A percentile compares a stretch with the other conserved stretches of the same genome.
Evolutionary conservation across 202 grass and related monocot species (phyloP).

Genomic region (Saccharum hybrid): DNA sequence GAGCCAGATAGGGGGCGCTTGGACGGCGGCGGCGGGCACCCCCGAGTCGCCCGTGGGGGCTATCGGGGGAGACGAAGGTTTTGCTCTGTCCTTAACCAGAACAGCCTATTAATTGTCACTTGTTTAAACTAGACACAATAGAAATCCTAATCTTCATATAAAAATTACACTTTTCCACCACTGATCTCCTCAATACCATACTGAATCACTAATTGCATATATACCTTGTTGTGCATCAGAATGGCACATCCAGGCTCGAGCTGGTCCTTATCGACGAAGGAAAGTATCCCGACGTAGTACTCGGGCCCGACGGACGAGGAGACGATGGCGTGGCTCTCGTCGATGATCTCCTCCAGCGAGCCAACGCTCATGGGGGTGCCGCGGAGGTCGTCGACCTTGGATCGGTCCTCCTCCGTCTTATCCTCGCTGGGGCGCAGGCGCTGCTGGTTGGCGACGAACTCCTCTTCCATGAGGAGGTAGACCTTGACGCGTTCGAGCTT

Average conservation of each 20-base stretch:
- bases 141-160: background rate
- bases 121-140: background rate
- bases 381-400: constrained; percentile 91
- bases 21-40: too few relatives aligned
- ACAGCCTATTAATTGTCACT: background rate
- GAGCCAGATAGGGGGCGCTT: too few relatives aligned
- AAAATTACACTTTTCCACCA: background rate
- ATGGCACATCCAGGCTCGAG: constrained; percentile 91
- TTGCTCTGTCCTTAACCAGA: too few relatives aligned
- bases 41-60: too few relatives aligned
- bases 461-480: constrained; percentile 96
- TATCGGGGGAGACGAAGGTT: too few relatives aligned
- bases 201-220: constrained; percentile 21
- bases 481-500: constrained; percentile 94
- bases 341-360: constrained; percentile 93
- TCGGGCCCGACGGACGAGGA: constrained; percentile 87
- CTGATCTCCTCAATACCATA: background rate
- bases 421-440: constrained; percentile 85
- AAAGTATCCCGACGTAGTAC: constrained; percentile 87
- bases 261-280: constrained; percentile 97
- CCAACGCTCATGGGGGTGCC: constrained; percentile 92
- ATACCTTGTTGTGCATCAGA: constrained; percentile 94
- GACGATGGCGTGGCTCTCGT: constrained; percentile 89
- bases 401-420: constrained; percentile 96
- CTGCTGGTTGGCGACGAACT: constrained; percentile 88